Conservation (phyloP, 257 asterid species). For the Knoxia roxburghii region DNA sequence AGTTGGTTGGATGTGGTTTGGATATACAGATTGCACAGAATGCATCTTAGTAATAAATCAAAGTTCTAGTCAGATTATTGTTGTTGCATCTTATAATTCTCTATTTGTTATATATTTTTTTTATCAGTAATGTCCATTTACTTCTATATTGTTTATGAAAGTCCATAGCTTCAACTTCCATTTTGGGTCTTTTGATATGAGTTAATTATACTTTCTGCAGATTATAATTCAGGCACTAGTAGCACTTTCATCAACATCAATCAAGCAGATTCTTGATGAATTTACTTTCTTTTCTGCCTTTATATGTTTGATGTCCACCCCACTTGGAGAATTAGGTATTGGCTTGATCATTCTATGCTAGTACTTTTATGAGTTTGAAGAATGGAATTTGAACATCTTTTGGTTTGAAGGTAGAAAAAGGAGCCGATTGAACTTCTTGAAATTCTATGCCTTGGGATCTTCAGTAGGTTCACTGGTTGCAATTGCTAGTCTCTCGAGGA, state of each 20-base stretch:
- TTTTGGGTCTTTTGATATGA: constrained; percentile 1
- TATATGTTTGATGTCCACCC: constrained; percentile 49
- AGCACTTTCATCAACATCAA: constrained; percentile 26
- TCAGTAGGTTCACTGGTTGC: constrained; percentile 46
- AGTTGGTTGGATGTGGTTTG: neutral
- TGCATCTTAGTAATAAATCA: neutral
- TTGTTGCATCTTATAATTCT: too few relatives aligned
- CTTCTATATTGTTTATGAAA: neutral
- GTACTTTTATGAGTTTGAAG: neutral
- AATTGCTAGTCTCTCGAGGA: constrained; percentile 34
- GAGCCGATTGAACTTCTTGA: constrained; percentile 51
- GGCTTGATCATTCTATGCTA: neutral
- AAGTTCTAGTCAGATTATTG: neutral
- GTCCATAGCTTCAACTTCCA: too few relatives aligned
- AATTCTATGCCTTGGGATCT: constrained; percentile 59
- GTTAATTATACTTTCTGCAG: constrained; percentile 33
- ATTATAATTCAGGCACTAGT: constrained; percentile 31
- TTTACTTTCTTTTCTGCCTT: too few relatives aligned
- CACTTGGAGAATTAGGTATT: constrained; percentile 74
- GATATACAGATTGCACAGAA: neutral
- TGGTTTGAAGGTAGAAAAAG: constrained; percentile 61
- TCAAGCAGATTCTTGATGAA: constrained; percentile 42
- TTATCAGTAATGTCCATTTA: neutral
- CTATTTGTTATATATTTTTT: neutral
- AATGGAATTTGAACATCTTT: constrained; percentile 1